A percentile compares a stretch with the other conserved stretches of the same genome.
Evolutionary conservation across 441 rosid species (phyloP).

Genomic region (Gossypium trilobum): DNA sequence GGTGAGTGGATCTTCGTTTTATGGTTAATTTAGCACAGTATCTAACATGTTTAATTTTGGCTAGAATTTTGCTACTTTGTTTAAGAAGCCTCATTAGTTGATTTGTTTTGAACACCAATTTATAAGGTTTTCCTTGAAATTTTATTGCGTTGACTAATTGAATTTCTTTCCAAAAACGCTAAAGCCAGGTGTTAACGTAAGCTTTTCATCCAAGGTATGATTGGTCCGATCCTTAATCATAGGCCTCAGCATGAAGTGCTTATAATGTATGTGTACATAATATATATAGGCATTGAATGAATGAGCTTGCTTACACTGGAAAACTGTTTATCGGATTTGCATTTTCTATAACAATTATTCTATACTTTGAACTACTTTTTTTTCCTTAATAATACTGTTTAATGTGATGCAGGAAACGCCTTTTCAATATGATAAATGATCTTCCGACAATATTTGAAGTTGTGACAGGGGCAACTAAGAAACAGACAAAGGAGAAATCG

Average conservation of each 20-base stretch:
- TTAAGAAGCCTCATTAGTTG: neutral
- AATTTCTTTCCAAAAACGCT: neutral
- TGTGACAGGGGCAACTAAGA: constrained; percentile 43
- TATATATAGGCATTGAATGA: neutral
- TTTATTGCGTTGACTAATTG: neutral
- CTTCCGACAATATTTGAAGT: constrained; percentile 61
- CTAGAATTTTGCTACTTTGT: neutral
- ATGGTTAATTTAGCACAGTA: neutral
- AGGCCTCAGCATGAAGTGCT: neutral
- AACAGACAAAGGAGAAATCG: constrained; percentile 35
- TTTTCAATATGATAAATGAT: constrained; percentile 55
- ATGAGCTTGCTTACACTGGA: neutral
- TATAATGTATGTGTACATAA: neutral
- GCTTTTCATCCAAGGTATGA: neutral
- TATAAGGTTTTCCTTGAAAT: neutral
- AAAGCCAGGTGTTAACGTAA: neutral
- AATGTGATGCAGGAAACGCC: constrained; percentile 44
- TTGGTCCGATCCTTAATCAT: neutral
- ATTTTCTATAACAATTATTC: neutral
- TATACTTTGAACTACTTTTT: neutral
- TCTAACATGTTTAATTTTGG: neutral
- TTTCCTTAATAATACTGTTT: neutral
- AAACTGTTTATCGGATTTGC: neutral
- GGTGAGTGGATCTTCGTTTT: neutral
- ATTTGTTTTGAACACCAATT: neutral